A percentile compares a stretch with the other conserved stretches of the same genome.
Conservation (phyloP, 305 asterid species). For the Solanum hybrid region DNA sequence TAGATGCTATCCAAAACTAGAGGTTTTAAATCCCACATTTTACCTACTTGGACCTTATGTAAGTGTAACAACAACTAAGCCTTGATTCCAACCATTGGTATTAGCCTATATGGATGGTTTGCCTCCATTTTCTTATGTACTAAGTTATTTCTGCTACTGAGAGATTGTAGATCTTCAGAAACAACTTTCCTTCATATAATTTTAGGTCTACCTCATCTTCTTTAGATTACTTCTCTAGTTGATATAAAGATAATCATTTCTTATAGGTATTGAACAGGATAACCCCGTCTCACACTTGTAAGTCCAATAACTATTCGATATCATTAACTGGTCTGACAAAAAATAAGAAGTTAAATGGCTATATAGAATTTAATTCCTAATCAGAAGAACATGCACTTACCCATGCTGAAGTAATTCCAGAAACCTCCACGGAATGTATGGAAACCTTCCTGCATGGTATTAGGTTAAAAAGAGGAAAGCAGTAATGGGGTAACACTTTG, state of each 20-base stretch:
- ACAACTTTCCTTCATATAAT: background rate
- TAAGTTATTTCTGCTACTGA: background rate
- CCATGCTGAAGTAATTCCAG: conserved; percentile 99
- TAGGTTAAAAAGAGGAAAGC: background rate
- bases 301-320: background rate
- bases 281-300: background rate
- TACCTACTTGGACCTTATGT: background rate
- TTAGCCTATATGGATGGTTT: background rate
- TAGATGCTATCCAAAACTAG: background rate
- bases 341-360: background rate
- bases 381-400: conserved; percentile 29
- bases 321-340: background rate
- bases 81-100: background rate
- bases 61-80: background rate
- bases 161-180: background rate
- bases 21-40: background rate
- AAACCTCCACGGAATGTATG: conserved; percentile 85
- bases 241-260: background rate
- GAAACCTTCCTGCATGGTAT: conserved; percentile 59
- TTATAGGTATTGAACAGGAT: background rate
- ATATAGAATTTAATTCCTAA: background rate
- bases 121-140: background rate
- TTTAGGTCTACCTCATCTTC: background rate
- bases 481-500: background rate
- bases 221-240: background rate